Evolutionary conservation across 805 yeast species (phyloP), one percentile per base, ranked within the genome.

Genomic region (Starmerella sirachaensis): DNA sequence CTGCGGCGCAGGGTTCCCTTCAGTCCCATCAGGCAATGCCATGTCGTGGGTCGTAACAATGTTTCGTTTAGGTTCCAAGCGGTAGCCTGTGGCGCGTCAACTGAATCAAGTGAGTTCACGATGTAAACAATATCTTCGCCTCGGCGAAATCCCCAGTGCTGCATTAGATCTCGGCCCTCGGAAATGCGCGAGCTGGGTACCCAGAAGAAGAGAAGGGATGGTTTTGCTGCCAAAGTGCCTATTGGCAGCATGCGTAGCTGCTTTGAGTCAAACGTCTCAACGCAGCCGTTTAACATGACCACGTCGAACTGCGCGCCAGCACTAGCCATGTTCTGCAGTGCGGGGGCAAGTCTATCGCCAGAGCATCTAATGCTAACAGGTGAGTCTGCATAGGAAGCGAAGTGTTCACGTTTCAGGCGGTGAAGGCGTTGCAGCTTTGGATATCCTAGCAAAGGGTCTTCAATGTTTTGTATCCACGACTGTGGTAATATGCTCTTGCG

Each of bases 1-100:
- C 93, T 73, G 51, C 96, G 69, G 53, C 94, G 67, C 6, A 86
- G 88, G 0, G 96, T 86, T 2, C 96, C 96, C 2, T 94, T 86
- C 37, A 86, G 80, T 50, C 95, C 88, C 95, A 86, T 85, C 81
- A 94, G 80, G 52, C 96, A 86, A 60, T 88, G 96, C 94, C 95
- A 86, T 58, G 80, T 75, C 1, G 53, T 42, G 41, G 76, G 73
- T 42, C 73, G 75, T 38, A 81, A 66, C 18, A 81, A 54, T 1
- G 65, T 49, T 23, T 64, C 64, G 13, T 68, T 71, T 39, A 68
- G 28, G 5, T 18, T 40, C 46, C 47, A 38, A 10, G 38, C 16
- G 12, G 13, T 17, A 6, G 11, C 3, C 68, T 2, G 61, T 53
- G 91, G 91, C 45, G 72, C 76, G 52, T 72, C 74, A 1, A 74